A percentile compares a stretch with the other conserved stretches of the same genome.
Conservation (phyloP, 2,329 filamentous ascomycete genomes). For the Lecanicillium sp. region DNA sequence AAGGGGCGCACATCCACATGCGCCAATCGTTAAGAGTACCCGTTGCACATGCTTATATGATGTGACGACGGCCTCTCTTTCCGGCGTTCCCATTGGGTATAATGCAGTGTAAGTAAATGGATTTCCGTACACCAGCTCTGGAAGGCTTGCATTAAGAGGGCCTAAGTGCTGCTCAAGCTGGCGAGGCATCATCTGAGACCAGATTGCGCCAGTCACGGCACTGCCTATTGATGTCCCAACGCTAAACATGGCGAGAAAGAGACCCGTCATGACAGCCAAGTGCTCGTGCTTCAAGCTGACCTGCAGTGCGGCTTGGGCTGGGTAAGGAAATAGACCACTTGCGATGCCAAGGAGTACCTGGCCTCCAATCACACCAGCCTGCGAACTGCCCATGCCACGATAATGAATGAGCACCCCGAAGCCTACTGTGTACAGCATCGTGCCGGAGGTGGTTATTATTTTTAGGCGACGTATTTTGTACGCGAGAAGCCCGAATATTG, state of each 20-base stretch:
- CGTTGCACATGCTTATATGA: constrained; percentile 39
- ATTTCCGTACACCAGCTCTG: constrained; percentile 20
- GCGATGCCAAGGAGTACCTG: constrained; percentile 56
- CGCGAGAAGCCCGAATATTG: constrained; percentile 49
- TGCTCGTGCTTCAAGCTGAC: constrained; percentile 38
- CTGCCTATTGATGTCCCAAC: constrained; percentile 53
- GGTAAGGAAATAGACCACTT: constrained; percentile 53
- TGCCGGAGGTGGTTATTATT: constrained; percentile 53
- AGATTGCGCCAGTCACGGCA: constrained; percentile 55
- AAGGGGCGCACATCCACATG: no score
- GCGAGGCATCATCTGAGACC: constrained; percentile 48
- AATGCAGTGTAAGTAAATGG: constrained; percentile 18
- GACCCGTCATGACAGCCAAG: constrained; percentile 54
- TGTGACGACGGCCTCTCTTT: constrained; percentile 32
- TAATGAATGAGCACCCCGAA: constrained; percentile 57
- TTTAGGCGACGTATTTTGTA: constrained; percentile 52
- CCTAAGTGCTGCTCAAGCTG: constrained; percentile 43
- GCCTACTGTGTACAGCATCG: constrained; percentile 51
- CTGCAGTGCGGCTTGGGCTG: constrained; percentile 37
- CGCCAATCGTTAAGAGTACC: no score
- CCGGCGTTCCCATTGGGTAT: constrained; percentile 32
- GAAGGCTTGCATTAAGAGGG: constrained; percentile 23
- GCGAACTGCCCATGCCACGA: constrained; percentile 40
- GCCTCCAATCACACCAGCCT: constrained; percentile 52
- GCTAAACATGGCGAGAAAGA: constrained; percentile 57